Conservation (phyloP, 305 asterid species). For the Fraxinus latifolia region DNA sequence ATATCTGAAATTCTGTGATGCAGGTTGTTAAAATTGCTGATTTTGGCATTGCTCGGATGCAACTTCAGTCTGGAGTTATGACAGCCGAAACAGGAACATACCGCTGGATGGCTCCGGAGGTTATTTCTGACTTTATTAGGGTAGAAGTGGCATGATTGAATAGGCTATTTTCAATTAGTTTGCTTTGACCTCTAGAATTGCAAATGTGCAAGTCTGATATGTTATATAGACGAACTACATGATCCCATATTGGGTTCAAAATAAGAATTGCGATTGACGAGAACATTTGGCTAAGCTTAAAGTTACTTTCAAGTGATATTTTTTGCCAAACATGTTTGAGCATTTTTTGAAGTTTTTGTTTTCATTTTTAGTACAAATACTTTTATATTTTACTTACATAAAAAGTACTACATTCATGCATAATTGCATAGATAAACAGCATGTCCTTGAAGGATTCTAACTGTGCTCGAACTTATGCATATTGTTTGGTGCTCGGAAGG, state of each 20-base stretch:
- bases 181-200: neutral
- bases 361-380: neutral
- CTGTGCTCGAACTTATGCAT: neutral
- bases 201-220: neutral
- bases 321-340: neutral
- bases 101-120: constrained; percentile 99
- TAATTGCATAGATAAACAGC: neutral
- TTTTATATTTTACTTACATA: neutral
- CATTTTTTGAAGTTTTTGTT: neutral
- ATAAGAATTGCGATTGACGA: neutral
- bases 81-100: constrained; percentile 96
- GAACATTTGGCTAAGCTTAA: neutral
- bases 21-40: constrained; percentile 91
- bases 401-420: neutral
- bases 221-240: neutral
- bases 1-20: neutral
- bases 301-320: neutral
- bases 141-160: neutral
- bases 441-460: constrained; percentile 9
- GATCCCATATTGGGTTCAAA: neutral
- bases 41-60: constrained; percentile 83
- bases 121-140: constrained; percentile 7
- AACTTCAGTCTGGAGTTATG: constrained; percentile 78
- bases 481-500: constrained; percentile 40
- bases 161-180: neutral